Percentiles rank a stretch among this genome's conserved stretches.
phyloP scores from a whole-genome alignment of 371 early-diverging fungal genomes.

The Funneliformis caledonium region DNA sequence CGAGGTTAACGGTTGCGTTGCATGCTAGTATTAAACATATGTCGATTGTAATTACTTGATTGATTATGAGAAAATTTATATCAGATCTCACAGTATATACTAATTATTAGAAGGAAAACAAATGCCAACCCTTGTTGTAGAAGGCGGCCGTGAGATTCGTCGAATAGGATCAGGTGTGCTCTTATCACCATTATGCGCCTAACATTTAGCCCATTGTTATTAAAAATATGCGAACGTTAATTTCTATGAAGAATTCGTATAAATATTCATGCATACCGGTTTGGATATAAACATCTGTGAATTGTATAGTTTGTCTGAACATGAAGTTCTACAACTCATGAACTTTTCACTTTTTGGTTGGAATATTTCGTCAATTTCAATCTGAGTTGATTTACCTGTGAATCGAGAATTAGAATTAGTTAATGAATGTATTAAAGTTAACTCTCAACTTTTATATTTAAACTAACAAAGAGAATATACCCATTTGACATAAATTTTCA shows the following conservation, averaged over 20 bases:
- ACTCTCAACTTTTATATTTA: neutral
- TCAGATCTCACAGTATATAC: neutral
- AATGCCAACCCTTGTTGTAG: constrained; percentile 24
- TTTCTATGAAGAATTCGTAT: too few species aligned
- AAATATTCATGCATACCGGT: neutral
- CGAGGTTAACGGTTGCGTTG: neutral
- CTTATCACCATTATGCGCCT: constrained; percentile 4
- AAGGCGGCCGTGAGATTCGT: constrained; percentile 40
- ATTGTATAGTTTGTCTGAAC: constrained; percentile 1
- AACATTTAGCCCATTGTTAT: neutral
- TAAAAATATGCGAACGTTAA: too few species aligned
- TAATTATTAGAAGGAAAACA: constrained; percentile 39
- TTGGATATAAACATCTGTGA: constrained; percentile 11
- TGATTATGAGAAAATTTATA: neutral
- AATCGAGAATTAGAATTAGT: neutral
- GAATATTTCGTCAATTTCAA: constrained; percentile 8
- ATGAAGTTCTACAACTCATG: neutral
- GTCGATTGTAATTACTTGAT: neutral
- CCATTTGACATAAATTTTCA: constrained; percentile 60
- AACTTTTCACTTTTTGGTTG: neutral
- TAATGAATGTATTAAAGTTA: neutral
- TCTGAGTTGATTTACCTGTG: constrained; percentile 27
- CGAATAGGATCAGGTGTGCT: neutral
- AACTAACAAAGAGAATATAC: constrained; percentile 41
- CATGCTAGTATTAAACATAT: neutral